These are phyloP conservation scores for Coprinopsis cinerea DNA, from an alignment of 768 basidiomycete species.

Conservation along the genomic window DNA sequence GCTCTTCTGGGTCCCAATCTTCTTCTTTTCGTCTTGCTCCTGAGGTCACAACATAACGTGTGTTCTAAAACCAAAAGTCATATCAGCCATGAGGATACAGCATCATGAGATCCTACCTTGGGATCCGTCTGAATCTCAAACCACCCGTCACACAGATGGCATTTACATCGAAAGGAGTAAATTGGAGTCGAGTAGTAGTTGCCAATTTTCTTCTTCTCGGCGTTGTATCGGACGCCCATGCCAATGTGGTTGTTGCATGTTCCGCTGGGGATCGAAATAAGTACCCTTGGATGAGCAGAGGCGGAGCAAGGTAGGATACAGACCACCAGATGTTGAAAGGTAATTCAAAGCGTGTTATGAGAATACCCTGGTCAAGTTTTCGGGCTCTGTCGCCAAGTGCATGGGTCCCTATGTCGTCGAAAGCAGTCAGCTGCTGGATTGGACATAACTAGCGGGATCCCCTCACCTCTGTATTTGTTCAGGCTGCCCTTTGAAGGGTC, in stretches of 20 bases:
- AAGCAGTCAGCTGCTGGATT: not conserved
- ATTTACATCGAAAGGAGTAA: conserved; percentile 95
- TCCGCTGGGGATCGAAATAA: conserved; percentile 44
- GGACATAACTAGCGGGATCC: not conserved
- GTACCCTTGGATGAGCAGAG: not conserved
- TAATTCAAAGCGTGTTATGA: conserved; percentile 92
- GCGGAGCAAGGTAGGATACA: conserved; percentile 17
- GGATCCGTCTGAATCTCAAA: conserved; percentile 98
- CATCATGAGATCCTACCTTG: conserved; percentile 46
- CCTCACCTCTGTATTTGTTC: conserved; percentile 62
- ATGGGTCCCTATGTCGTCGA: conserved; percentile 67
- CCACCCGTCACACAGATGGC: conserved; percentile 93
- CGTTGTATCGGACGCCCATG: conserved; percentile 99
- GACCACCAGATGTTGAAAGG: conserved; percentile 98
- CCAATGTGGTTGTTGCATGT: conserved; percentile 96
- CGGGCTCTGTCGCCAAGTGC: conserved; percentile 89
- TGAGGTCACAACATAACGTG: conserved; percentile 85
- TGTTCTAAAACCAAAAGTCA: conserved; percentile 56
- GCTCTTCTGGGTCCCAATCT: conserved; percentile 96
- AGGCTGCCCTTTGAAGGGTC: conserved; percentile 59
- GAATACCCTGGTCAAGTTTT: conserved; percentile 92
- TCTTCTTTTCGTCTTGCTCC: conserved; percentile 95
- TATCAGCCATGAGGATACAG: not conserved
- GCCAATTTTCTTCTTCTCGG: conserved; percentile 96
- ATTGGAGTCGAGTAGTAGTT: conserved; percentile 94